Base-by-base conservation (phyloP, 768 basidiomycete genomes). In the Panus rudis region DNA sequence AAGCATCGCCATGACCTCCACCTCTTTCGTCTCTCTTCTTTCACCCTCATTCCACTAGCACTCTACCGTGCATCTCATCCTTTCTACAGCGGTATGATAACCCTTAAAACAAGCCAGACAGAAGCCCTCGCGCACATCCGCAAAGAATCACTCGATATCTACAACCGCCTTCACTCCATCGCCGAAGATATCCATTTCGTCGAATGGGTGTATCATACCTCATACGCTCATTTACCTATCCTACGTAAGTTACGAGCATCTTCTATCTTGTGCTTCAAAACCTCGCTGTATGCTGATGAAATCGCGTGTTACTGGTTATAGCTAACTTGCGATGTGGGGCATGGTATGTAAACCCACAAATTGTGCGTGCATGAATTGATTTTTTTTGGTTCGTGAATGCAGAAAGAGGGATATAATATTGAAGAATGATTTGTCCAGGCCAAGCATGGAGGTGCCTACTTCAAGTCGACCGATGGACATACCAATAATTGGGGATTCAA, bases 321-420 rank as follows among this genome's bases (percentile, higher is more conserved):
- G 91, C 94, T 3, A 98, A 98, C 59, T 73, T 92, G 55, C 78
- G 94, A 19, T 96, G 92, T 54, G 94, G 94, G 3, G 84, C 84
- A 6, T 98, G 93, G 93, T 97, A 96, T 60, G 78, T 83, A 5
- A 73, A 91, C 52, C 87, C 91, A 16, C 46, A 53, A 6, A 72
- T 81, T 43, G 81, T 80, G 56, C 54, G 72, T 53, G n/a, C n/a
- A n/a, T n/a, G n/a, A n/a, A n/a, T n/a, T n/a, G n/a, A n/a, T n/a
- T 26, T 39, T 12, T 7, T 33, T 20, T 38, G 28, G 24, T 4
- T 31, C n/a, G 16, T 19, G 32, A 22, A n/a, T n/a, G n/a, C n/a
- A n/a, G 21, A 7, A n/a, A 11, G 22, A 24, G 41, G 39, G 23
- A 43, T 45, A 42, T 34, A 35, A 22, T 10, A 28, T 21, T 39